A percentile compares a stretch with the other conserved stretches of the same genome.
Evolutionary conservation across 805 yeast genomes (phyloP).

Genomic region (Blastobotrys americana): DNA sequence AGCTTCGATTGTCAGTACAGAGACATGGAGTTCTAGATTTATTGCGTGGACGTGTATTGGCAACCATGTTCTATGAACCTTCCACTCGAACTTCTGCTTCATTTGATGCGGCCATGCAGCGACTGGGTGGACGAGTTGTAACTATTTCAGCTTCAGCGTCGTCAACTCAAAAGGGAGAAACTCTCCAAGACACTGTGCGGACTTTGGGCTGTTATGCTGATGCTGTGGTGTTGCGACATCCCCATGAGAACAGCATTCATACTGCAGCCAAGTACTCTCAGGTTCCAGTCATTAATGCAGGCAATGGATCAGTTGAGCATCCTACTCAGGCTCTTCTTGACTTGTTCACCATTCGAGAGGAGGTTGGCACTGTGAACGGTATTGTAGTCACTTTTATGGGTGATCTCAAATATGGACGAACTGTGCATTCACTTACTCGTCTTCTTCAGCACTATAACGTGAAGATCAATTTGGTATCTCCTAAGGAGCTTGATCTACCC

Average conservation of each 20-base stretch:
- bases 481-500: constrained; percentile 82
- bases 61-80: constrained; percentile 97
- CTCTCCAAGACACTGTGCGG: constrained; percentile 93
- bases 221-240: constrained; percentile 96
- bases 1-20: constrained; percentile 93
- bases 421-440: constrained; percentile 93
- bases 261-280: constrained; percentile 95
- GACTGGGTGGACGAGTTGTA: constrained; percentile 96
- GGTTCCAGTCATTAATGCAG: constrained; percentile 95
- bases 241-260: constrained; percentile 83
- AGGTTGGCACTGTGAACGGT: constrained; percentile 96
- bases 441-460: constrained; percentile 89
- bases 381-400: constrained; percentile 98
- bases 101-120: constrained; percentile 99
- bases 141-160: constrained; percentile 78
- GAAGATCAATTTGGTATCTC: constrained; percentile 84
- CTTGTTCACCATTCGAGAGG: constrained; percentile 96
- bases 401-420: constrained; percentile 95
- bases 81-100: constrained; percentile 95
- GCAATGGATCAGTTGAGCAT: constrained; percentile 96
- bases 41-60: constrained; percentile 80
- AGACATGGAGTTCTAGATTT: constrained; percentile 91
- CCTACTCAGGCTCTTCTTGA: constrained; percentile 98
- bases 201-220: constrained; percentile 93
- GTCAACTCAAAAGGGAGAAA: constrained; percentile 97